These are phyloP conservation scores for Uronychia setigera DNA, from an alignment of 73 alveolate genomes.

Conservation along the genomic window DNA sequence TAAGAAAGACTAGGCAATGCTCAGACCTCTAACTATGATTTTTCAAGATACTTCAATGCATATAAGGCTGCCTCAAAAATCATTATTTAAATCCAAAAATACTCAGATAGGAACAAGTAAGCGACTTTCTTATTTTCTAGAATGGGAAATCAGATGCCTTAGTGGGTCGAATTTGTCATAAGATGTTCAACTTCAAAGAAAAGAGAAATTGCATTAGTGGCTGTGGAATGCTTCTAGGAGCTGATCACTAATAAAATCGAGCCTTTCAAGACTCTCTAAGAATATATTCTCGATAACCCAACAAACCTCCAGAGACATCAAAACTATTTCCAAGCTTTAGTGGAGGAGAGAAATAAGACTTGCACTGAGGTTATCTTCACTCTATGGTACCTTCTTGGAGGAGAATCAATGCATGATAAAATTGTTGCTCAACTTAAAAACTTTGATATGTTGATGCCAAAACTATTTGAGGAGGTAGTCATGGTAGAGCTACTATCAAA, in stretches of 20 bases:
- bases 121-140: background rate
- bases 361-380: slow-evolving; percentile 54
- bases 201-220: slow-evolving; percentile 35
- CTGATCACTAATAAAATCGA: background rate
- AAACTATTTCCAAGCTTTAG: background rate
- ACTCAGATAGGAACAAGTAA: slow-evolving; percentile 10
- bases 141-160: slow-evolving; percentile 33
- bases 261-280: background rate
- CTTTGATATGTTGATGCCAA: slow-evolving; percentile 55
- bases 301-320: background rate
- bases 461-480: slow-evolving; percentile 57
- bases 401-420: slow-evolving; percentile 48
- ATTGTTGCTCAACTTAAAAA: slow-evolving; percentile 52
- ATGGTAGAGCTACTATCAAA: slow-evolving; percentile 49
- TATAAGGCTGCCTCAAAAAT: slow-evolving; percentile 9
- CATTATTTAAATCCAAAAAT: slow-evolving; percentile 27
- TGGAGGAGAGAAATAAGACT: background rate
- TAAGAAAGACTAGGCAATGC: background rate
- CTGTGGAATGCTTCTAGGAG: slow-evolving; percentile 38
- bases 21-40: background rate
- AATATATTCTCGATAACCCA: background rate
- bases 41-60: background rate
- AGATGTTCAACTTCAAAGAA: slow-evolving; percentile 38
- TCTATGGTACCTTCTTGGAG: slow-evolving; percentile 65
- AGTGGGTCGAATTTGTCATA: slow-evolving; percentile 36